Base-by-base conservation (phyloP, 495 filamentous ascomycete genomes). In the Friedmanniomyces endolithicus region DNA sequence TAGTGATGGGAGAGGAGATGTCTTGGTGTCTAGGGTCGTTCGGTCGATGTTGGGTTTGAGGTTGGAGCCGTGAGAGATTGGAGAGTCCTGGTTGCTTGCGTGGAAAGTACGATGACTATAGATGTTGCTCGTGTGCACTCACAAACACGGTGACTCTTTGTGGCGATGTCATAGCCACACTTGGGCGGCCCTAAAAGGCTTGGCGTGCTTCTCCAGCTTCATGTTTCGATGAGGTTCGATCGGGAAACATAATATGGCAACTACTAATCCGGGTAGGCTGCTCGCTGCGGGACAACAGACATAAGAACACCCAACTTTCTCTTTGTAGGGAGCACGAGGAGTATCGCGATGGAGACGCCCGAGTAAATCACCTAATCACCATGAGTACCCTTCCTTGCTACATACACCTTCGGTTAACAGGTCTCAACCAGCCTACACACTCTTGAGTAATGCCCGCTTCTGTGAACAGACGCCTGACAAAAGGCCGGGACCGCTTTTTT, bases 361-460 rank as follows among this genome's bases (percentile, higher is more conserved):
- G n/a, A n/a, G n/a, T n/a, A n/a, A n/a, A n/a, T n/a, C n/a, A n/a
- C n/a, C n/a, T n/a, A n/a, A n/a, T n/a, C n/a, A n/a, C n/a, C n/a
- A n/a, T n/a, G n/a, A n/a, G n/a, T n/a, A n/a, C n/a, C n/a, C n/a
- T n/a, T n/a, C n/a, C n/a, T n/a, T n/a, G n/a, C n/a, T n/a, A n/a
- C n/a, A n/a, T n/a, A n/a, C n/a, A n/a, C n/a, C n/a, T n/a, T n/a
- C n/a, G n/a, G n/a, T n/a, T n/a, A n/a, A n/a, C n/a, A n/a, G n/a
- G n/a, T n/a, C n/a, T 31, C 27, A 31, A 3, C 37, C 37, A 19
- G 14, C 45, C 35, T 24, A 56, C 27, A 56, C n/a, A 4, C 37
- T 27, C 45, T 24, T 52, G 0, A 53, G 48, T 33, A 56, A 60
- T 3, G 53, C 52, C 17, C 58, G 20, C 56, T 43, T 2, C 48